A percentile compares a stretch with the other conserved stretches of the same genome.
phyloP scores from a whole-genome alignment of 2,329 filamentous ascomycete genomes.

The Calonectria pauciramosa region DNA sequence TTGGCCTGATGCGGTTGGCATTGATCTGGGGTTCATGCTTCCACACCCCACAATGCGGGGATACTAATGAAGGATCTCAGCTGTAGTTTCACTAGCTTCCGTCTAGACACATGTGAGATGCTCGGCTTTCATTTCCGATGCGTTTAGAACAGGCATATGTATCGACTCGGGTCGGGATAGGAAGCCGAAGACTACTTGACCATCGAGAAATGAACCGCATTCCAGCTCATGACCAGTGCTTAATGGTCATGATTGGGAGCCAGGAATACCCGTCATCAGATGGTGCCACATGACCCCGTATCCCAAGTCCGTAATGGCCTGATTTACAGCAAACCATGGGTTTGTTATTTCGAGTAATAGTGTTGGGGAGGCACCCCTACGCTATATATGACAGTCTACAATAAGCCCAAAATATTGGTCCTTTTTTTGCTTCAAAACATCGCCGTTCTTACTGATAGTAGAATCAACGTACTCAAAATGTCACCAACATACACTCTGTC shows the following conservation, averaged over 20 bases:
- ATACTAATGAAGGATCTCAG: not conserved
- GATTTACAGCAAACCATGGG: too few species aligned
- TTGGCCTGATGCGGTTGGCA: not conserved
- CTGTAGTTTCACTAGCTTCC: not conserved
- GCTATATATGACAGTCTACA: not conserved
- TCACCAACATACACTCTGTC: not conserved
- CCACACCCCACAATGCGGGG: not conserved
- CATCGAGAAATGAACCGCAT: not conserved
- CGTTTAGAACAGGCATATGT: too few species aligned
- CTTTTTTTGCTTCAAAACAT: not conserved
- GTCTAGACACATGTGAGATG: not conserved
- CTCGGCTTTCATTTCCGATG: conserved; percentile 10
- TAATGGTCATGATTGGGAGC: not conserved
- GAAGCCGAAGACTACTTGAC: not conserved
- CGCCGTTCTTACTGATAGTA: not conserved
- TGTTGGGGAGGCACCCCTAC: not conserved
- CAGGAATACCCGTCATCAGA: not conserved
- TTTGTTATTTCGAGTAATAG: too few species aligned
- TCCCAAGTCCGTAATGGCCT: not conserved
- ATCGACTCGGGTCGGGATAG: not conserved
- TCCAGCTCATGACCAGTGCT: not conserved
- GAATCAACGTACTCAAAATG: not conserved
- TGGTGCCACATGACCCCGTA: not conserved
- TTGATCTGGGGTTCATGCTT: not conserved
- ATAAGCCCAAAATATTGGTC: not conserved